phyloP scores from a whole-genome alignment of 352 stramenopile species.

The Pythium diclinum region DNA sequence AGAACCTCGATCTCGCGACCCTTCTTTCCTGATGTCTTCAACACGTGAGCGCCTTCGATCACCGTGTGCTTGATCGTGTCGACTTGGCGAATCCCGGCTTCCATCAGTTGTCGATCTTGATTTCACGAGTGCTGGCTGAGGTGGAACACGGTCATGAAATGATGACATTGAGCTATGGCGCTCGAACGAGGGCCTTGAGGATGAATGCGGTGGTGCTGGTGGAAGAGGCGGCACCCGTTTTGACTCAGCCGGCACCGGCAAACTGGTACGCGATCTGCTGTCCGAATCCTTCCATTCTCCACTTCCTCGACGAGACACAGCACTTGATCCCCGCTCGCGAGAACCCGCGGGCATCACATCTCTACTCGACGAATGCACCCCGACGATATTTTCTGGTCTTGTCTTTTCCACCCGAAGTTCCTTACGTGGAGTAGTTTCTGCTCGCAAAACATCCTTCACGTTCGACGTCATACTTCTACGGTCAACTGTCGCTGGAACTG shows the following conservation, averaged over 20 bases:
- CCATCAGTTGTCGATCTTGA: constrained; percentile 17
- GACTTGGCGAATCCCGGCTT: constrained; percentile 23
- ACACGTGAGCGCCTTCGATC: constrained; percentile 23
- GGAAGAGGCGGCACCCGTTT: constrained; percentile 4
- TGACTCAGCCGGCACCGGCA: neutral
- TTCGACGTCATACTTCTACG: neutral
- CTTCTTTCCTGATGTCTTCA: constrained; percentile 28
- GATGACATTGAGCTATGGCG: constrained; percentile 47
- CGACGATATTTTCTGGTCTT: neutral
- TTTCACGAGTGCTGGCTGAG: constrained; percentile 14
- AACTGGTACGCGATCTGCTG: neutral
- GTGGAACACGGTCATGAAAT: constrained; percentile 13
- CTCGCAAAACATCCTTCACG: neutral
- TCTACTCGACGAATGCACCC: neutral
- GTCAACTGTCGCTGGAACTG: neutral
- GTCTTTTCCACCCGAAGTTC: neutral
- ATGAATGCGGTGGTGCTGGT: constrained; percentile 23
- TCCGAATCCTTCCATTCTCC: constrained; percentile 25
- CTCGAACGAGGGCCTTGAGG: constrained; percentile 36
- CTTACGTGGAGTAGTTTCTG: neutral
- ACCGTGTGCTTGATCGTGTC: neutral
- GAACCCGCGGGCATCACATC: neutral
- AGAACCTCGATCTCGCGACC: constrained; percentile 15
- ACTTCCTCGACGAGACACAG: constrained; percentile 18
- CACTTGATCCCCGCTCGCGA: constrained; percentile 2